Evolutionary conservation across 805 yeast species (phyloP), one percentile per base, ranked within the genome.

Genomic region (Saccharomycopsis microspora): DNA sequence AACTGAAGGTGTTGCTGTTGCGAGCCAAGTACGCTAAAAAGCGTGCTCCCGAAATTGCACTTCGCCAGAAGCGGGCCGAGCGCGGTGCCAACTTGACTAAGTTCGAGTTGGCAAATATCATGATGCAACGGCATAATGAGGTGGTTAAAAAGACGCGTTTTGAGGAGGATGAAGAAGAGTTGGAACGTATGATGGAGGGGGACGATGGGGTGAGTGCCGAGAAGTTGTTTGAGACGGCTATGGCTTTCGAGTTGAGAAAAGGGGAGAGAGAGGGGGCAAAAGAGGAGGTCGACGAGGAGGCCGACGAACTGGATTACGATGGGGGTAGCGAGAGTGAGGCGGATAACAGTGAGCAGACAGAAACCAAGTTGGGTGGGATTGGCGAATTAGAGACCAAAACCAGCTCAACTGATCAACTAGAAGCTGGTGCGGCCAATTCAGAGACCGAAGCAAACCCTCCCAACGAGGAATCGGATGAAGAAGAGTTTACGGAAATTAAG

Each of bases 271-370:
- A 27, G 27, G 44, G 33, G 33, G 39, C 38, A 35, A 42, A 29
- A 41, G 44, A 44, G 19, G 43, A 5, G 29, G 40, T n/a, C 6
- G 50, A 44, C 29, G 27, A 48, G 9, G 47, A 48, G 10, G 41
- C 40, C 19, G 41, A 44, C 1, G 44, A 41, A 31, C 34, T 34
- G 7, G 36, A 27, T n/a, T 36, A 32, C 3, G 11, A 9, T 27
- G 38, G 32, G 40, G 55, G 48, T n/a, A 54, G 50, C 40, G 54
- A 52, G n/a, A 53, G 54, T 8, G 54, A 53, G 5, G 56, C 51
- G 10, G 36, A 34, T 40, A 54, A 52, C n/a, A 53, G 54, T 8
- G 54, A 53, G 5, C 56, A 51, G 19, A 42, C 52, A 4, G 53
- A 53, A 5, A 34, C 44, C 29, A 37, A 41, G 8, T 32, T 43